Percentiles rank a stretch among this genome's conserved stretches.
These are phyloP conservation scores for Jacaranda mimosifolia DNA, from an alignment of 257 asterid genomes.

Conservation along the genomic window DNA sequence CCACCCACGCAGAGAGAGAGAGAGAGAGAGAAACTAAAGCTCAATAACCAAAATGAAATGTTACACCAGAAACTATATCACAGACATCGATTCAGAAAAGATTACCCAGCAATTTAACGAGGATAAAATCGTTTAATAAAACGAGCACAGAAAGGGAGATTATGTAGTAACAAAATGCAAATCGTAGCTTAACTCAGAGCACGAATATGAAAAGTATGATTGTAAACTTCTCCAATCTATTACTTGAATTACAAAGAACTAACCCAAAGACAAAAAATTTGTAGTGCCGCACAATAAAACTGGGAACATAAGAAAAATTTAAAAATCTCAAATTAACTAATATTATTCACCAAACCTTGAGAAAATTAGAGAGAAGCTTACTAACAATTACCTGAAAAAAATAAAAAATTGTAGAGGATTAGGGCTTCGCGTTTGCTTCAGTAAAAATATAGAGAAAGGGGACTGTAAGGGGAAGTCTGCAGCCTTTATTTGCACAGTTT, in stretches of 20 bases:
- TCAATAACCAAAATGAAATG: not conserved
- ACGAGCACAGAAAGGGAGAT: not conserved
- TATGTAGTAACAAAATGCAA: not conserved
- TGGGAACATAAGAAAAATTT: not conserved
- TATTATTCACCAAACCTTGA: not conserved
- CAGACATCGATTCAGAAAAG: too few relatives aligned
- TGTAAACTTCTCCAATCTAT: not conserved
- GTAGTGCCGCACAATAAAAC: not conserved
- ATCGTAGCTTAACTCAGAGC: not conserved
- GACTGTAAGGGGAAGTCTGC: not conserved
- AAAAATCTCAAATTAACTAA: not conserved
- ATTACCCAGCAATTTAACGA: not conserved
- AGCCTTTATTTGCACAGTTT: not conserved
- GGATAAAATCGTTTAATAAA: not conserved
- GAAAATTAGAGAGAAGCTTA: not conserved
- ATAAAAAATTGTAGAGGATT: not conserved
- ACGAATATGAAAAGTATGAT: not conserved
- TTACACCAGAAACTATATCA: not conserved
- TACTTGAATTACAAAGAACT: not conserved
- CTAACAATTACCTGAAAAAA: constrained; percentile 2
- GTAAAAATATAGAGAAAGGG: not conserved
- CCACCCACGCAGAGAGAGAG: too few relatives aligned
- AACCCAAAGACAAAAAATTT: not conserved
- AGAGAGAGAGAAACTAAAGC: not conserved
- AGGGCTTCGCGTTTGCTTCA: constrained; percentile 20